Base-by-base conservation (phyloP, 73 alveolate genomes). In the Uronychia setigera region DNA sequence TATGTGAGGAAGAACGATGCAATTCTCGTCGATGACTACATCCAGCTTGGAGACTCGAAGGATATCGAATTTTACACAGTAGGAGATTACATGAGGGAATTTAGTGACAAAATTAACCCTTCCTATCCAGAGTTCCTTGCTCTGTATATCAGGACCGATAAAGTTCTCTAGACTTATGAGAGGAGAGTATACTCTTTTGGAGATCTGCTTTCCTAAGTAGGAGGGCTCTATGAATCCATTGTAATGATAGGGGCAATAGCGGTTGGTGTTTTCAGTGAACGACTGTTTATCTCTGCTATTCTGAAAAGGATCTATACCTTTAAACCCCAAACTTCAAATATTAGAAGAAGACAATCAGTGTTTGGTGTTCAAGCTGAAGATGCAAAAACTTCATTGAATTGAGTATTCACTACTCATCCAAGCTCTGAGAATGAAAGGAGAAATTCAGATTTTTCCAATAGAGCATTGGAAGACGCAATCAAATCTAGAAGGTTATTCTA, bases 1-100 rank as follows among this genome's bases (percentile, higher is more conserved):
- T 88, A 75, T 76, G 76, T 88, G 5, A 81, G 60, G 87, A 32
- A 80, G 27, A 81, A 81, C 77, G 34, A 88, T 27, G 84, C 87
- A 25, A 27, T 81, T 1, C 27, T 86, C 29, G 30, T 60, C 60
- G 92, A 86, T 19, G 67, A 46, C 67, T 46, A 46, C 67, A 26
- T 30, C 78, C 11, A 35, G 26, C 59, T 84, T n/a, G 92, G 88
- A 31, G n/a, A 35, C 19, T 78, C 31, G 35, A 84, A 86, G 11
- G 79, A 79, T 14, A 27, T 78, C 0, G 80, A 32, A 1, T 86
- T 79, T 31, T 86, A 86, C 60, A 26, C 74, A 31, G 81, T 86
- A 19, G 67, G 67, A 5, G 19, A 46, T 19, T 5, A 46, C 67
- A 46, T 46, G n/a, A 46, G 67, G 19, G 67, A 46, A 46, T 46